Conservation (phyloP, 2,329 filamentous ascomycete genomes). For the Nannizziopsis arthrosporioides region DNA sequence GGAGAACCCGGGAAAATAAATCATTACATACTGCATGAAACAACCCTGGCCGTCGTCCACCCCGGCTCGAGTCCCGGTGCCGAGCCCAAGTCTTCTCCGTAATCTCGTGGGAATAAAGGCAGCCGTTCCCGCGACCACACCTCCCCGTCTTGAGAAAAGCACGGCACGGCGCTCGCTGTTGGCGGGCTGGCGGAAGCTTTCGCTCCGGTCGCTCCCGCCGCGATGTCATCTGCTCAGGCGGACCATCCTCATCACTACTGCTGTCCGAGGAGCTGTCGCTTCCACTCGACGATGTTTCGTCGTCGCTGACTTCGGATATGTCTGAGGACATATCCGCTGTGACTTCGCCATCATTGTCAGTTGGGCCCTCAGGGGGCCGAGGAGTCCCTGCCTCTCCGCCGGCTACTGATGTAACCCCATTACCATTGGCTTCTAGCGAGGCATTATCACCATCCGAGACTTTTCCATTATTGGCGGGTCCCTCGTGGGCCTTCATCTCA, state of each 20-base stretch:
- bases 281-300: constrained; percentile 30
- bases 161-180: constrained; percentile 24
- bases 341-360: neutral
- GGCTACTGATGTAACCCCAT: neutral
- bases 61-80: constrained; percentile 15
- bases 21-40: constrained; percentile 31
- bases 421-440: neutral
- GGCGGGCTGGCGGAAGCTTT: constrained; percentile 29
- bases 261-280: constrained; percentile 16
- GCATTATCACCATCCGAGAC: neutral
- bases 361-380: neutral
- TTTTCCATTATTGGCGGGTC: neutral
- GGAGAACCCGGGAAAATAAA: constrained; percentile 1
- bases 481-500: neutral
- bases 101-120: constrained; percentile 33
- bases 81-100: constrained; percentile 23
- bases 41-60: constrained; percentile 28
- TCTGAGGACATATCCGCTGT: constrained; percentile 1
- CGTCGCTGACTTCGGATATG: constrained; percentile 17
- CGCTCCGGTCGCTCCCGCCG: constrained; percentile 31
- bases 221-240: constrained; percentile 34
- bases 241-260: constrained; percentile 16
- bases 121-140: constrained; percentile 33
- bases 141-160: constrained; percentile 33
- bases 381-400: neutral